phyloP scores from a whole-genome alignment of 139 green algal genomes.

The Chlamydomonas asymmetrica region DNA sequence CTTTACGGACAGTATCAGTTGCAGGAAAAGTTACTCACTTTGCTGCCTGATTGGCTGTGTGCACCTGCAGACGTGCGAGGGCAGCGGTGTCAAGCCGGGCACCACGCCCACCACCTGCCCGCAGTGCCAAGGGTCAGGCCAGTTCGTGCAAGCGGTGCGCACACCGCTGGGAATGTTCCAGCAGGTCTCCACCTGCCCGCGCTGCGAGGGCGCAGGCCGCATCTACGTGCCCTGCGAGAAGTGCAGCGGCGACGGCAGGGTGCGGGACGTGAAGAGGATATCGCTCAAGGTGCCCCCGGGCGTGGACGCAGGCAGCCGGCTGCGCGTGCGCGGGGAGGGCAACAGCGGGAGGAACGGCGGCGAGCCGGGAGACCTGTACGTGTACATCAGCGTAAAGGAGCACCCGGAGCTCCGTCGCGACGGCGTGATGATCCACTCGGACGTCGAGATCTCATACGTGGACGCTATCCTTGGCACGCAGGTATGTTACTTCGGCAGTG shows the following conservation, averaged over 20 bases:
- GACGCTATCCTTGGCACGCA: constrained; percentile 95
- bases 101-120: constrained; percentile 80
- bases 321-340: constrained; percentile 87
- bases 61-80: constrained; percentile 58
- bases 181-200: constrained; percentile 74
- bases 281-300: constrained; percentile 73
- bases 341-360: constrained; percentile 68
- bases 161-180: constrained; percentile 84
- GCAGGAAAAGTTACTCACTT: too few relatives aligned
- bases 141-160: constrained; percentile 85
- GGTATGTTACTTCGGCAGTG: constrained; percentile 49
- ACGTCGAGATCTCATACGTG: constrained; percentile 74
- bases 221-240: constrained; percentile 77
- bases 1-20: too few relatives aligned
- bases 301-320: constrained; percentile 81
- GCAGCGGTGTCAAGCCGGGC: constrained; percentile 83
- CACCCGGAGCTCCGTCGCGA: constrained; percentile 89
- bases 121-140: constrained; percentile 87
- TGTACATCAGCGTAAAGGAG: constrained; percentile 86
- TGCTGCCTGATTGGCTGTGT: neutral
- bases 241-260: constrained; percentile 90
- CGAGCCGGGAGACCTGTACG: constrained; percentile 90
- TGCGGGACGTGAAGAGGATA: constrained; percentile 88
- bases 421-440: constrained; percentile 86
- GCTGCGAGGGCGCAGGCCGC: constrained; percentile 82